phyloP scores from a whole-genome alignment of 2,329 filamentous ascomycete species.

The Colletotrichum euphorbiae region DNA sequence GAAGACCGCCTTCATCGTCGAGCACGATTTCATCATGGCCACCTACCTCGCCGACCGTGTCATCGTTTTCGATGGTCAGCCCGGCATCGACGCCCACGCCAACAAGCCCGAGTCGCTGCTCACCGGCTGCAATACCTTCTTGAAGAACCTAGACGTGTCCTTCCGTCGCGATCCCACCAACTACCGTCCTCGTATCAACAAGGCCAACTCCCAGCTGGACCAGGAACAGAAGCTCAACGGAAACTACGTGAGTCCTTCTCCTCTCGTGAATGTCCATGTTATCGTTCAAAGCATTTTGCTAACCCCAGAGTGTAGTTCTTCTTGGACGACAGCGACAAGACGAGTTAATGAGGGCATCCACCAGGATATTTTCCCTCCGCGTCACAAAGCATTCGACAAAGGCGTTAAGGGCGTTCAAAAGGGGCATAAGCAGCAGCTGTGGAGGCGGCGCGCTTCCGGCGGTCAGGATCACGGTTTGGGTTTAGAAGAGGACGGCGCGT shows the following conservation, averaged over 20 bases:
- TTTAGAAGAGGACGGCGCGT: constrained; percentile 61
- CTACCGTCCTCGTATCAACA: constrained; percentile 98
- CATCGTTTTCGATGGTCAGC: constrained; percentile 97
- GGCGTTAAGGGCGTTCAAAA: constrained; percentile 68
- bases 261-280: neutral
- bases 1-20: constrained; percentile 98
- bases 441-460: constrained; percentile 45
- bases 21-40: constrained; percentile 99
- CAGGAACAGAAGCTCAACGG: constrained; percentile 95
- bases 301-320: constrained; percentile 76
- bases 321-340: constrained; percentile 80
- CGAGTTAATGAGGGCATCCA: constrained; percentile 68
- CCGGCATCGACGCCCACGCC: constrained; percentile 87
- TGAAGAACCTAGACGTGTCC: constrained; percentile 96
- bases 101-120: constrained; percentile 92
- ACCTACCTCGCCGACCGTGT: constrained; percentile 86
- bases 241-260: constrained; percentile 79
- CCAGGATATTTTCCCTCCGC: constrained; percentile 48
- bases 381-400: constrained; percentile 53
- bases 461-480: constrained; percentile 48
- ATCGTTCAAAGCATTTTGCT: constrained; percentile 25
- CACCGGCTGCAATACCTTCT: constrained; percentile 95
- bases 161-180: constrained; percentile 98
- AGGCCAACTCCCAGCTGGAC: constrained; percentile 93
- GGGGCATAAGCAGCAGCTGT: constrained; percentile 46